phyloP scores from a whole-genome alignment of 495 filamentous ascomycete genomes.

The Peziza echinospora region DNA sequence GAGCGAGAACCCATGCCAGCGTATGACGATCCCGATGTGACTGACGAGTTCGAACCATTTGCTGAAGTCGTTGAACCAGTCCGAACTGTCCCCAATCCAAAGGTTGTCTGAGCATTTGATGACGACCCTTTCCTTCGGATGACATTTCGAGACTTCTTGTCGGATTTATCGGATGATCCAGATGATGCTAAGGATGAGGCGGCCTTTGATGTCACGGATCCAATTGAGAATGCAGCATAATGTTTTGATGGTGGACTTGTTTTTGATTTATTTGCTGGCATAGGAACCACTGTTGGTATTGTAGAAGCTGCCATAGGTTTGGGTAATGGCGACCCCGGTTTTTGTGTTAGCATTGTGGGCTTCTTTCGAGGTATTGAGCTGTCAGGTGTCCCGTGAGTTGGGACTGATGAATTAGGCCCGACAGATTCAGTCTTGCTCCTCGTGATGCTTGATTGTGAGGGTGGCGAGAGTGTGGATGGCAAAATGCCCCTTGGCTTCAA shows the following conservation, averaged over 20 bases:
- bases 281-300: not conserved
- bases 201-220: not conserved
- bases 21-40: not conserved
- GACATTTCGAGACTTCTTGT: not conserved
- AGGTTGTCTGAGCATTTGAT: not conserved
- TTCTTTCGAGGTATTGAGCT: not conserved
- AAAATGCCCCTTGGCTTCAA: not conserved
- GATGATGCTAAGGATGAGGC: not conserved
- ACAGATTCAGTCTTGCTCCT: not conserved
- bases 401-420: not conserved
- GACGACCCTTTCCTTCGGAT: not conserved
- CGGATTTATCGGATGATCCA: not conserved
- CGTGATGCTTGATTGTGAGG: not conserved
- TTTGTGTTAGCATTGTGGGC: not conserved
- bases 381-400: not conserved
- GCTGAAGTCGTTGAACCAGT: not conserved
- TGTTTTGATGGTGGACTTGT: not conserved
- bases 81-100: not conserved
- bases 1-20: not conserved
- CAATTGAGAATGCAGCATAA: not conserved
- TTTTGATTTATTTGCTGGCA: not conserved
- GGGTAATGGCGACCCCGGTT: not conserved
- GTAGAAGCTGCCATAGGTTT: not conserved
- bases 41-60: not conserved
- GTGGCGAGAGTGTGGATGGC: not conserved